Evolutionary conservation across 2,329 filamentous ascomycete species (phyloP).

Genomic region (Pseudopyrenochaeta lycopersici): DNA sequence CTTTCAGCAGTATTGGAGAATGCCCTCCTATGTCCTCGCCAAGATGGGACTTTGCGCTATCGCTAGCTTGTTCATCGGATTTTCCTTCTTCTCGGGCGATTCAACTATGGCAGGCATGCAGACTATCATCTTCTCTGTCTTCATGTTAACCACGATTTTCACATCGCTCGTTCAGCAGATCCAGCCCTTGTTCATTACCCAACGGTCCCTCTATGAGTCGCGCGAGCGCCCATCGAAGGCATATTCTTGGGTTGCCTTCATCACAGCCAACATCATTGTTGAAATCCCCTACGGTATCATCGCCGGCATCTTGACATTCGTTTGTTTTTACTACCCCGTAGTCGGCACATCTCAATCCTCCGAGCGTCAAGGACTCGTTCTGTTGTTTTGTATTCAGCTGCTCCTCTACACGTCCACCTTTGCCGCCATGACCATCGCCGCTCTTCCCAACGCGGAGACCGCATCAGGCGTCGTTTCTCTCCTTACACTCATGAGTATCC

Average conservation of each 20-base stretch:
- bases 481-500: slow-evolving; percentile 63
- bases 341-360: slow-evolving; percentile 51
- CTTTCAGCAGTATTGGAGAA: slow-evolving; percentile 58
- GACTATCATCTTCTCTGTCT: slow-evolving; percentile 59
- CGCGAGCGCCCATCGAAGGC: slow-evolving; percentile 71
- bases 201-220: slow-evolving; percentile 67
- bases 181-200: slow-evolving; percentile 67
- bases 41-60: slow-evolving; percentile 40
- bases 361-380: slow-evolving; percentile 65
- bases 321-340: slow-evolving; percentile 71
- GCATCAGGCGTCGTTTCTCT: slow-evolving; percentile 69
- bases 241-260: slow-evolving; percentile 79
- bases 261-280: slow-evolving; percentile 74
- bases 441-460: slow-evolving; percentile 73
- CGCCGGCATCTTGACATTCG: slow-evolving; percentile 69
- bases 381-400: slow-evolving; percentile 71
- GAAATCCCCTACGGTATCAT: slow-evolving; percentile 74
- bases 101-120: slow-evolving; percentile 54
- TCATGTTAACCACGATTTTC: slow-evolving; percentile 58
- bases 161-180: slow-evolving; percentile 64
- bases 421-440: slow-evolving; percentile 76
- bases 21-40: slow-evolving; percentile 53
- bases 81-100: slow-evolving; percentile 54
- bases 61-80: slow-evolving; percentile 47
- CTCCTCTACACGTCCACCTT: slow-evolving; percentile 78